Evolutionary conservation across 1,139 yeast genomes (phyloP), one percentile per base, ranked within the genome.

Genomic region (Debaryomyces udenii): DNA sequence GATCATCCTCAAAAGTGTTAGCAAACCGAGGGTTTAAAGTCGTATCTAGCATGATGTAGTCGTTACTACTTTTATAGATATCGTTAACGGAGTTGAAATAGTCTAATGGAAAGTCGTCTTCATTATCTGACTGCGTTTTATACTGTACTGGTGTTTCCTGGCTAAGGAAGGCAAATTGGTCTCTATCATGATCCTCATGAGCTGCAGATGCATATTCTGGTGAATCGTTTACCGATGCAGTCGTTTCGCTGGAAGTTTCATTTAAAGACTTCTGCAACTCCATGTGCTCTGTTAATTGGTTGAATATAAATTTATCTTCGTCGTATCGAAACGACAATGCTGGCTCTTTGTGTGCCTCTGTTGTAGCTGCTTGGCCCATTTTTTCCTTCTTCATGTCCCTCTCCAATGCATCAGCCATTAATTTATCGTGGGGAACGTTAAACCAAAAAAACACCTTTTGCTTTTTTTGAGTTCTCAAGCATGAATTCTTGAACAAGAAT

Each of bases 401-500:
- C 62, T 91, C 98, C 41, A 93, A 68, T 0, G 98, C 98, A 63
- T 93, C 99, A 3, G 93, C 83, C 77, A 93, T 91, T 38, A 93
- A 68, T 56, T 87, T 83, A 59, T 93, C 97, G 64, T 93, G 98
- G 32, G 94, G 93, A 6, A 93, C 98, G 57, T 91, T 86, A 61
- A 87, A 91, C 99, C 99, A 93, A 61, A 85, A 90, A 60, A 93
- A 93, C 30, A 93, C 98, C 61, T 93, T 93, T 61, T 93, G 99
- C 59, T 93, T 93, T 73, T 93, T 93, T 57, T 93, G 98, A 1
- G 99, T 93, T 52, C 96, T 76, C 17, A 93, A 74, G 61, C 99
- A 91, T 48, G 85, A 81, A 59, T 93, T 89, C 55, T 85, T 86
- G 64, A 86, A 89, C 34, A 93, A 68, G 53, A 91, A 90, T 49